These are phyloP conservation scores for Lentinula edodes DNA, from an alignment of 768 basidiomycete species.

Conservation along the genomic window DNA sequence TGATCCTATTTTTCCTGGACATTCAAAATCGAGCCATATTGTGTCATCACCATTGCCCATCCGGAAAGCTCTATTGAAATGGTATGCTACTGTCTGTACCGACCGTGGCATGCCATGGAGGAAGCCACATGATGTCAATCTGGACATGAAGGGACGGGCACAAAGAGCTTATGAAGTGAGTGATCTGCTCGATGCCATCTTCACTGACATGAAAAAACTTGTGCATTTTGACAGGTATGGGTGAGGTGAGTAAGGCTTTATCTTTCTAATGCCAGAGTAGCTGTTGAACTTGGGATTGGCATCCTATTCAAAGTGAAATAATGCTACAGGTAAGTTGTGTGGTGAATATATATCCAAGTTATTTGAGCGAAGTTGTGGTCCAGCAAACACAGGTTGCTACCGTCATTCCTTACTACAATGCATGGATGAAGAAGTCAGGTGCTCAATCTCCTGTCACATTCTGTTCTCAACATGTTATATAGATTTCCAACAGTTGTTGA, in stretches of 20 bases:
- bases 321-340: not conserved
- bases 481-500: constrained; percentile 81
- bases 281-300: not conserved
- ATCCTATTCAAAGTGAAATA: not conserved
- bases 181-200: not conserved
- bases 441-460: not conserved
- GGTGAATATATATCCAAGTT: not conserved
- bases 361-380: constrained; percentile 20
- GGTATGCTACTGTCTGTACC: constrained; percentile 68
- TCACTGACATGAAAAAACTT: not conserved
- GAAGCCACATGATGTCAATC: constrained; percentile 55
- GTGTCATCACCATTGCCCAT: constrained; percentile 35
- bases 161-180: constrained; percentile 91
- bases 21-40: constrained; percentile 44
- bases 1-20: constrained; percentile 35
- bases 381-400: constrained; percentile 94
- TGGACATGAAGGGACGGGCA: constrained; percentile 53
- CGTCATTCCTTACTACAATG: constrained; percentile 90
- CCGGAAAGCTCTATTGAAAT: constrained; percentile 49
- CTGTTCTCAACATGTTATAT: constrained; percentile 6
- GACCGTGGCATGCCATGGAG: constrained; percentile 90
- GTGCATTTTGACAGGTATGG: not conserved
- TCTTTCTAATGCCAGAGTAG: not conserved
- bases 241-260: not conserved
- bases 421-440: constrained; percentile 77